Base-by-base conservation (phyloP, 768 basidiomycete genomes). In the Lentinula detonsa region DNA sequence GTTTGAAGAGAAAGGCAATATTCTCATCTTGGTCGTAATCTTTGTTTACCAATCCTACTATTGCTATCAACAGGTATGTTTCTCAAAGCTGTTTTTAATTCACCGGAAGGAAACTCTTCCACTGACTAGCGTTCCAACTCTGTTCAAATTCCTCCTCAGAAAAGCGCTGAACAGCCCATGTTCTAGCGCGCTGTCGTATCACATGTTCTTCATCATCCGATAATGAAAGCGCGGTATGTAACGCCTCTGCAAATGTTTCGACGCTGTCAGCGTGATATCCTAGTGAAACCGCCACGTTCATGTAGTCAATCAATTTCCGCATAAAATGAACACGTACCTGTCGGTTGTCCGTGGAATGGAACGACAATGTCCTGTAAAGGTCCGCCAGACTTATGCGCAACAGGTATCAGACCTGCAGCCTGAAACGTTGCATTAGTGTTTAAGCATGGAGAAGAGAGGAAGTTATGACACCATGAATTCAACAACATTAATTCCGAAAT, bases 401-500 rank as follows among this genome's bases (percentile, higher is more conserved):
- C 85, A 0, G 95, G 93, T 13, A 98, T 91, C 15, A 95, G 83
- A 0, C 96, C 96, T 3, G 97, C 94, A 9, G 94, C 95, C 95
- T 98, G 64, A 1, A 23, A 3, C 28, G 34, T 13, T 15, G 9
- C 15, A 39, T 15, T n/a, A 46, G 43, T 46, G 54, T 62, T 59
- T 65, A 46, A 4, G 37, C 34, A 61, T 9, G n/a, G 3, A 37
- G 40, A 7, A 34, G 46, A 9, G 51, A 18, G 56, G 61, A 34
- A 64, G 49, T 60, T 64, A 21, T 71, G 83, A 64, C 53, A 91
- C 95, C 95, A 98, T 96, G 66, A 91, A 96, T 71, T 99, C 96
- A 7, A 99, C 96, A 40, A 99, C 81, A 66, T 95, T 97, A 71
- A 99, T 98, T 2, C 97, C 96, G 64, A 98, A 99, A 71, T 99